A percentile compares a stretch with the other conserved stretches of the same genome.
Conservation (phyloP, 2,329 filamentous ascomycete genomes). For the Botrytis squamosa region DNA sequence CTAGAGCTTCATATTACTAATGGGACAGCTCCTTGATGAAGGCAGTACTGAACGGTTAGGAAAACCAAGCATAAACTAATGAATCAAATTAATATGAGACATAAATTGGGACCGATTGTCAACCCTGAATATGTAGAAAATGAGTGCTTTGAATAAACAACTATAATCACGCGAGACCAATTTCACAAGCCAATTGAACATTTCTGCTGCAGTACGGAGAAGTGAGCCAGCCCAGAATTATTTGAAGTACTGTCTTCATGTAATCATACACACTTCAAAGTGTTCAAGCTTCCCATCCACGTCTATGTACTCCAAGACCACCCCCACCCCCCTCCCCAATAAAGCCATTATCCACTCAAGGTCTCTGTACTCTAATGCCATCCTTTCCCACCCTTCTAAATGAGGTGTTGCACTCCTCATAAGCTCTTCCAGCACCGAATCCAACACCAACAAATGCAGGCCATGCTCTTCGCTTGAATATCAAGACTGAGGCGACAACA, state of each 20-base stretch:
- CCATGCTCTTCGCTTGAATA: conserved; percentile 98
- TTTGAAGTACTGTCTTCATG: conserved; percentile 22
- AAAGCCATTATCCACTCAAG: conserved; percentile 30
- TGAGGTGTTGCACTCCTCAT: conserved; percentile 86
- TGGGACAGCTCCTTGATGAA: no score
- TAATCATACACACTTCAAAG: conserved; percentile 31
- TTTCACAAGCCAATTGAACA: not conserved
- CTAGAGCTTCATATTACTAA: not conserved
- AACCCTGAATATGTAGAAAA: not conserved
- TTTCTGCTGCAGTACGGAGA: not conserved
- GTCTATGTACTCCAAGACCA: conserved; percentile 9
- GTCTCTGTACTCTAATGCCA: conserved; percentile 36
- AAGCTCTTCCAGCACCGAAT: conserved; percentile 93
- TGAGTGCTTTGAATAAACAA: not conserved
- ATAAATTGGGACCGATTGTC: not conserved
- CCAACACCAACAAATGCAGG: conserved; percentile 92
- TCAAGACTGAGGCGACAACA: conserved; percentile 94
- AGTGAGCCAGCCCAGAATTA: conserved; percentile 1
- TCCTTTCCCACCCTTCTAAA: conserved; percentile 39
- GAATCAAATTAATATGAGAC: not conserved
- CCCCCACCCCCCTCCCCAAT: not conserved
- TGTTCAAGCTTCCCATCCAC: conserved; percentile 15
- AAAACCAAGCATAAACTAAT: not conserved
- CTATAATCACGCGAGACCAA: not conserved
- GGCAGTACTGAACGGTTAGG: not conserved